Base-by-base conservation (phyloP, 2,329 filamentous ascomycete genomes). In the Alternaria tenuissima region DNA sequence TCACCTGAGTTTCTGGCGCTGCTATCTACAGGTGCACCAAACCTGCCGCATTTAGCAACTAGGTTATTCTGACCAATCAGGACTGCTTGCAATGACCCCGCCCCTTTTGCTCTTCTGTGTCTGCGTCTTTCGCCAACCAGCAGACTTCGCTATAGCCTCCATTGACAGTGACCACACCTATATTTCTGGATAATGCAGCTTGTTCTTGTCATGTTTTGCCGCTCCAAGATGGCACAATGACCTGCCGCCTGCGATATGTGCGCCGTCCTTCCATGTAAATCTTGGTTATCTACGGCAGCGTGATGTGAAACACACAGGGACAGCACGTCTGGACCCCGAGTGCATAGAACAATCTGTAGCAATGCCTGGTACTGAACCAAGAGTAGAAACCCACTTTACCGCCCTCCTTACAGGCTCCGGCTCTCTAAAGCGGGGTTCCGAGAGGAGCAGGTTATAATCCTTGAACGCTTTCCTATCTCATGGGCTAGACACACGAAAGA, bases 381-480 rank as follows among this genome's bases (percentile, higher is more conserved):
- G 36, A 47, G 22, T 12, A 43, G 28, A n/a, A 26, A 26, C 30
- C 34, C 7, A 32, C 38, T 38, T 39, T 22, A 41, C 38, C 44
- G 51, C 22, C 51, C 16, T 54, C 26, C 39, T 5, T 32, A 42
- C 26, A 48, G 39, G 28, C n/a, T 44, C 48, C 52, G 60, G 55
- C 34, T 34, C 52, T 38, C 28, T 44, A 34, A 51, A 46, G 61
- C 26, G 61, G 61, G 57, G 57, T 63, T 51, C 61, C 61, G 61
- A 51, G 49, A 34, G 39, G 28, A 24, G 5, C 32, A 39, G 56
- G 30, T 43, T 62, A 59, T 62, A 62, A 59, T 5, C 41, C 22
- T 24, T n/a, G 46, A 36, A 36, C 8, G 20, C 16, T 20, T 48
- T 22, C 22, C 44, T 34, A 18, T 22, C 8, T 12, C 41, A 28